Evolutionary conservation across 257 asterid species (phyloP), one percentile per base, ranked within the genome.

Genomic region (Marsdenia floribunda): DNA sequence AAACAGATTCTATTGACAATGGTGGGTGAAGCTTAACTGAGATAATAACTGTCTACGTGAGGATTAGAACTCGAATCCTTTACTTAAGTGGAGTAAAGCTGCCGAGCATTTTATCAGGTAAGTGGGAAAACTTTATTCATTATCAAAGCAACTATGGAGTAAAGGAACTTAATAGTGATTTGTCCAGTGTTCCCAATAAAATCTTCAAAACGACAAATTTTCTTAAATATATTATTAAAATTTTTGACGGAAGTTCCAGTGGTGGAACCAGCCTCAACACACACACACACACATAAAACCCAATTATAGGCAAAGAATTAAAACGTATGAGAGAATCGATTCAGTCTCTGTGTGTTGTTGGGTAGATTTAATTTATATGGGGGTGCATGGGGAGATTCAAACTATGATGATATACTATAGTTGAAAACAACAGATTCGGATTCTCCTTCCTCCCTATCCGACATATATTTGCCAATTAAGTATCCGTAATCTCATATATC

Each of bases 171-270:
- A 55, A 58, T 71, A 82, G 88, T 78, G 90, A 74, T 1, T 44
- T 69, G 77, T 82, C 85, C 9, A 83, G 85, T 87, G 85, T 83
- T 75, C 85, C 85, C 86, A 85, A 80, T 79, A 84, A 44, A 77
- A 14, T 64, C 58, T 68, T 58, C 13, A 58, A 75, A 78, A 59
- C 57, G 64, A 82, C 50, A 77, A 68, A 73, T 70, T 42, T 63
- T 75, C 70, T 44, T 4, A 53, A 53, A 70, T 67, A 55, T 21
- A 19, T 19, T 54, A 29, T 78, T 53, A 53, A 3, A 33, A 9
- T 72, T 76, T 47, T 22, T 60, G 74, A 76, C 82, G 70, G 44
- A 61, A 4, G 11, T 4, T 42, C 50, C 72, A 70, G 14, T 47
- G 38, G 21, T 72, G 75, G 73, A 58, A 72, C 50, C 49, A 78